Evolutionary conservation across 257 asterid species (phyloP), one percentile per base, ranked within the genome.

Genomic region (Osmanthus fragrans): DNA sequence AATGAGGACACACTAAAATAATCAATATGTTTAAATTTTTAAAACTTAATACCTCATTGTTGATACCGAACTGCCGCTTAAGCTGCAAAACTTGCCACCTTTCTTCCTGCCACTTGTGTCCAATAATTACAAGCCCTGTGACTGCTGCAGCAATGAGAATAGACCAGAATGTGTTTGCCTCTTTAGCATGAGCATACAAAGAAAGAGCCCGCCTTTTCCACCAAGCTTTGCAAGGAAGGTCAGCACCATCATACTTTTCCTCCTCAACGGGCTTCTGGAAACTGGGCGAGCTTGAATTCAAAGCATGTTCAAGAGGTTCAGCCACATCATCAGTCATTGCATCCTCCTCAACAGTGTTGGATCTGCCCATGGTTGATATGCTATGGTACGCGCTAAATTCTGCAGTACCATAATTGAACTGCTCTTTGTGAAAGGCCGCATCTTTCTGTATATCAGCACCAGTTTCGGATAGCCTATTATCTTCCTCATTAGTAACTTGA

Each of bases 171-270:
- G 98, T 30, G 71, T 92, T 90, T 66, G 97, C 87, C 72, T 94
- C 98, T 88, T 92, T 92, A 33, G 97, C 96, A 73, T 87, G 94
- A 47, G 82, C 75, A 80, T 92, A 89, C 9, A 94, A 42, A 73
- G 96, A 85, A 81, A 86, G 75, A 49, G 91, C 93, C 74, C 75
- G 84, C 78, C 94, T 86, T 85, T 92, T 94, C 98, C 98, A 94
- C 98, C 98, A 94, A 76, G 94, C 96, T 84, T 87, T 90, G 81
- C 96, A 94, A 74, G 97, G 98, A 80, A 89, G 91, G 72, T 82
- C 85, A 79, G 79, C 76, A 13, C 68, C 90, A 70, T 87, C 94
- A 67, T 72, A 69, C 25, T 80, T 83, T 33, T 77, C 85, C 60
- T 79, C 85, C 40, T 88, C 89, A 27, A 39, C 76, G 42, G 79